Evolutionary conservation across 2,329 filamentous ascomycete species (phyloP).

Genomic region (Fusarium newnesense): DNA sequence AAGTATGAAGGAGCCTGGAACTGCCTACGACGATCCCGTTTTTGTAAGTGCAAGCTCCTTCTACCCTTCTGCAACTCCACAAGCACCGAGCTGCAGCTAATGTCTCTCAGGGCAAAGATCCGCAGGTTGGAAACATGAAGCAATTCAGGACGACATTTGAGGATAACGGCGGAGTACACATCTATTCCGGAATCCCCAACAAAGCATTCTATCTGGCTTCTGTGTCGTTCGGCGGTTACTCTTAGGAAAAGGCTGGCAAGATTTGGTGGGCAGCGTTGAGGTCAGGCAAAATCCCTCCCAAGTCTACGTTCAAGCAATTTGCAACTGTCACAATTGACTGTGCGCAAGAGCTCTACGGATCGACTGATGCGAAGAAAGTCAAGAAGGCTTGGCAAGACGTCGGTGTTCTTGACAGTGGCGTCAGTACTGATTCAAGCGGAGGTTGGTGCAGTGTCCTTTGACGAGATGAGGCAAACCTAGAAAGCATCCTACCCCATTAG

Average conservation of each 20-base stretch:
- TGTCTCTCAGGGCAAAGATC: conserved; percentile 59
- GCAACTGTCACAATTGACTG: conserved; percentile 60
- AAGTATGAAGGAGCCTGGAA: conserved; percentile 65
- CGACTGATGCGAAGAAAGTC: conserved; percentile 55
- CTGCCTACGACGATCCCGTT: conserved; percentile 62
- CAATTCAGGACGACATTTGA: conserved; percentile 53
- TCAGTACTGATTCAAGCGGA: conserved; percentile 24
- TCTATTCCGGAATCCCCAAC: conserved; percentile 68
- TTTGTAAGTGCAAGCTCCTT: conserved; percentile 48
- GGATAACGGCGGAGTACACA: conserved; percentile 65
- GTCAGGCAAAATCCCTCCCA: conserved; percentile 53
- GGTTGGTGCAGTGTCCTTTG: conserved; percentile 31
- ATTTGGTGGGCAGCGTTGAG: conserved; percentile 64
- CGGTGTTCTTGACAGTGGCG: conserved; percentile 50
- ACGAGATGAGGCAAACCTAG: neutral
- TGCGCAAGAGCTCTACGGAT: conserved; percentile 56
- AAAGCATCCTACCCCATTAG: neutral
- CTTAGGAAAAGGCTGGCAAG: conserved; percentile 64
- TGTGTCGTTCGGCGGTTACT: conserved; percentile 60
- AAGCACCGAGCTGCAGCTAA: neutral
- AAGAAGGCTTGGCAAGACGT: conserved; percentile 60
- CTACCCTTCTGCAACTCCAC: too few species aligned
- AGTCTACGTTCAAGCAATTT: conserved; percentile 60
- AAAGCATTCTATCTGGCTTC: conserved; percentile 64
- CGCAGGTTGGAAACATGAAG: conserved; percentile 60